These are phyloP conservation scores for Dioscorea dumetorum DNA, from an alignment of 106 monocot species.

Conservation along the genomic window DNA sequence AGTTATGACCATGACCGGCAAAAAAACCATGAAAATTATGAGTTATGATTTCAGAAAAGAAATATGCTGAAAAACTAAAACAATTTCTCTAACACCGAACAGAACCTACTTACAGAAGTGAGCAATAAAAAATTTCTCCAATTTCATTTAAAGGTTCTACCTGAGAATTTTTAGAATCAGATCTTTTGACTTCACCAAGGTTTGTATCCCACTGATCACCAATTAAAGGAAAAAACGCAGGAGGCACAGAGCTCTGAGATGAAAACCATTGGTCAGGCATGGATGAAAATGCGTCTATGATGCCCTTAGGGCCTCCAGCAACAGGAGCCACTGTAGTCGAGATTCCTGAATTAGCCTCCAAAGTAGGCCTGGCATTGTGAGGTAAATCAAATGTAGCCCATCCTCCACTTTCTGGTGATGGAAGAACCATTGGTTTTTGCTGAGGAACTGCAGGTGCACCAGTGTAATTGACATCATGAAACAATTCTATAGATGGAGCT, in stretches of 20 bases:
- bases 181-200: slow-evolving; percentile 9
- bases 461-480: slow-evolving; percentile 33
- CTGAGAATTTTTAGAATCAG: slow-evolving; percentile 20
- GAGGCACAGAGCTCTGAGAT: slow-evolving; percentile 14
- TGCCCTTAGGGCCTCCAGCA: slow-evolving; percentile 12
- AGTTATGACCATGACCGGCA: too few relatives aligned
- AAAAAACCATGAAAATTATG: too few relatives aligned
- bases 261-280: slow-evolving; percentile 16
- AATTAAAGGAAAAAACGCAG: slow-evolving; percentile 11
- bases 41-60: too few relatives aligned
- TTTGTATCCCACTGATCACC: slow-evolving; percentile 26
- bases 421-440: slow-evolving; percentile 7
- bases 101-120: too few relatives aligned
- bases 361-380: slow-evolving; percentile 10
- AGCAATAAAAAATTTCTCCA: too few relatives aligned
- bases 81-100: too few relatives aligned
- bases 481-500: slow-evolving; percentile 38
- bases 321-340: slow-evolving; percentile 10
- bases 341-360: slow-evolving; percentile 12
- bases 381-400: slow-evolving; percentile 87
- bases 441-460: slow-evolving; percentile 14
- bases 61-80: too few relatives aligned
- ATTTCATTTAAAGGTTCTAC: slow-evolving; percentile 6
- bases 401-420: slow-evolving; percentile 36
- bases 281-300: slow-evolving; percentile 17